Evolutionary conservation across 495 filamentous ascomycete genomes (phyloP).

Genomic region (Xylaria palmicola): DNA sequence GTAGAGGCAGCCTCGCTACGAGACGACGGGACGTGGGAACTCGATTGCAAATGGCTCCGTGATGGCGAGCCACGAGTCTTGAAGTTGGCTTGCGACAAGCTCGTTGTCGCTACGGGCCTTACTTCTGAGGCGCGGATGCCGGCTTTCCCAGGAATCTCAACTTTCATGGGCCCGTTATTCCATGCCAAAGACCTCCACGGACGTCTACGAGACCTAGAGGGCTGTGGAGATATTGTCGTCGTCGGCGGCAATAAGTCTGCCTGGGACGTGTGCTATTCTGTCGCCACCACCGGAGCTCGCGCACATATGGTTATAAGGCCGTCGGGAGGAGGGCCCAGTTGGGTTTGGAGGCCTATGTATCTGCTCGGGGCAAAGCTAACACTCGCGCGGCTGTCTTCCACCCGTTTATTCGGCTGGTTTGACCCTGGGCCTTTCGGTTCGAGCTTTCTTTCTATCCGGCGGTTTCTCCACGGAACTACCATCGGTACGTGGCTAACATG

Average conservation of each 20-base stretch:
- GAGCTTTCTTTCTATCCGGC: slow-evolving; percentile 47
- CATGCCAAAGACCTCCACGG: slow-evolving; percentile 54
- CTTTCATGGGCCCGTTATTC: slow-evolving; percentile 56
- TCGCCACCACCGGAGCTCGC: slow-evolving; percentile 52
- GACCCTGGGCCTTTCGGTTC: slow-evolving; percentile 61
- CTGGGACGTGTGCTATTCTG: slow-evolving; percentile 65
- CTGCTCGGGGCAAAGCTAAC: not conserved
- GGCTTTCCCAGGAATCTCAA: slow-evolving; percentile 45
- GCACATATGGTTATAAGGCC: slow-evolving; percentile 55
- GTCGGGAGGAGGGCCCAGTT: slow-evolving; percentile 48
- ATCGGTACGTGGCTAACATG: slow-evolving; percentile 60
- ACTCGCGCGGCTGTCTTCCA: slow-evolving; percentile 55
- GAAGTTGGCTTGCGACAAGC: slow-evolving; percentile 36
- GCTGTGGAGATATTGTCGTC: slow-evolving; percentile 46
- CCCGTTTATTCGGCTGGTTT: slow-evolving; percentile 64
- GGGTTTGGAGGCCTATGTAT: slow-evolving; percentile 49
- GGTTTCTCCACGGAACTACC: slow-evolving; percentile 61
- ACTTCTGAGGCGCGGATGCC: slow-evolving; percentile 60
- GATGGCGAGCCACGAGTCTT: not conserved
- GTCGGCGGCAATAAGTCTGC: slow-evolving; percentile 68
- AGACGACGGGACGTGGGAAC: slow-evolving; percentile 40
- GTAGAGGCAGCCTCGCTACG: slow-evolving; percentile 47
- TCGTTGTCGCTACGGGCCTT: slow-evolving; percentile 68
- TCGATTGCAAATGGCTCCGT: slow-evolving; percentile 22
- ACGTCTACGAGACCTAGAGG: slow-evolving; percentile 32